Conservation (phyloP, 2,329 filamentous ascomycete genomes). For the Scolecobasidium constrictum region DNA sequence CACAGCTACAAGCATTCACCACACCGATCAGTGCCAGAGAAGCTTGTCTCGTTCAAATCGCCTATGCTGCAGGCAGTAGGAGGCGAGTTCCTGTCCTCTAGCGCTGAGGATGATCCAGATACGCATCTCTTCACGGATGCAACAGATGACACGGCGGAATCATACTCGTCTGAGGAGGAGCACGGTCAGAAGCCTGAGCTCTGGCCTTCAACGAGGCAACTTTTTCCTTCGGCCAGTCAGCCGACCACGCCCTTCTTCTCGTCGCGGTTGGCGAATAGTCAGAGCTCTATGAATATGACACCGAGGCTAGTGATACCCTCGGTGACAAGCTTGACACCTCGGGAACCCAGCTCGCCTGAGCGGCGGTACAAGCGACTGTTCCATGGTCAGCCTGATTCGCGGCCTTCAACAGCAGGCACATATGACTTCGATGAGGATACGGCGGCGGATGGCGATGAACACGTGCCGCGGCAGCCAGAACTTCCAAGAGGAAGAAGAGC, state of each 20-base stretch:
- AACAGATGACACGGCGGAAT: conserved; percentile 5
- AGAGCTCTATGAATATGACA: conserved; percentile 10
- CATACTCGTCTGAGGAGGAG: conserved; percentile 6
- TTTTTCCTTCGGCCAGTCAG: conserved; percentile 9
- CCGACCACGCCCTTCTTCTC: conserved; percentile 8
- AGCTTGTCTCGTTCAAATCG: conserved; percentile 8
- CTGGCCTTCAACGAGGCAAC: conserved; percentile 12
- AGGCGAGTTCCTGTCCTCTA: conserved; percentile 10
- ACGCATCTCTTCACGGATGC: background rate
- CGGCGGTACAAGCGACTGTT: conserved; percentile 31
- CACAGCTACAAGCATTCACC: conserved; percentile 1
- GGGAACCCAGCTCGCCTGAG: conserved; percentile 25
- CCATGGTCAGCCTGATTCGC: conserved; percentile 16
- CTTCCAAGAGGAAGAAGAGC: conserved; percentile 3
- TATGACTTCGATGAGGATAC: background rate
- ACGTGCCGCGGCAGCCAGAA: background rate
- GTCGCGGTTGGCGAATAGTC: background rate
- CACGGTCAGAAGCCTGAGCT: conserved; percentile 4
- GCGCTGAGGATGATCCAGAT: conserved; percentile 11
- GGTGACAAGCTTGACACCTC: conserved; percentile 11
- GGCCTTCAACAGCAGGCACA: conserved; percentile 4
- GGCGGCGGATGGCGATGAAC: conserved; percentile 6
- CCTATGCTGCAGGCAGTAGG: conserved; percentile 6
- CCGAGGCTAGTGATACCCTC: conserved; percentile 13
- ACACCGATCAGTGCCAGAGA: background rate